Percentiles rank a stretch among this genome's conserved stretches.
phyloP scores from a whole-genome alignment of 331 rosid species.

The Cucumis variabilis region DNA sequence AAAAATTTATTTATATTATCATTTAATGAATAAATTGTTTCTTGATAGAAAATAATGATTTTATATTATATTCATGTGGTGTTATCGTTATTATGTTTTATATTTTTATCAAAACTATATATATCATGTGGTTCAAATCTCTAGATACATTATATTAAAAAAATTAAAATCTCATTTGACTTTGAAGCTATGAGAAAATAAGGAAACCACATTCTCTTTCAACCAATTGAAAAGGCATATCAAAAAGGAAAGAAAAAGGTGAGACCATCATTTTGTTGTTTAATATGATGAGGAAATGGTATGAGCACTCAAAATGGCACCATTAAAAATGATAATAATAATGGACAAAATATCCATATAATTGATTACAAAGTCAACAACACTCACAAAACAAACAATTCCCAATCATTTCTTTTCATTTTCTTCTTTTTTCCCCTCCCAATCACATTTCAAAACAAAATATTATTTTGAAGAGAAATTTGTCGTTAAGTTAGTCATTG shows the following conservation, averaged over 20 bases:
- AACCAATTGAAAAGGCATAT: background rate
- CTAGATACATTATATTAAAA: no score
- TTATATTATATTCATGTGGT: background rate
- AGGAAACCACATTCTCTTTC: slow-evolving; percentile 5
- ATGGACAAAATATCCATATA: background rate
- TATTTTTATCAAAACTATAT: no score
- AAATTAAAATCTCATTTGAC: background rate
- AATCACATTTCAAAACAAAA: background rate
- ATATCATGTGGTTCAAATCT: no score
- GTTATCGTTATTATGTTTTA: background rate
- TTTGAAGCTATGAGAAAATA: background rate
- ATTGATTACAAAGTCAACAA: background rate
- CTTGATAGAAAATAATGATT: background rate
- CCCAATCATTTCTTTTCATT: background rate
- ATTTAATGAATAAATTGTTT: no score
- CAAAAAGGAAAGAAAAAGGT: background rate
- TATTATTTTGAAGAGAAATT: background rate
- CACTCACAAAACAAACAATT: background rate
- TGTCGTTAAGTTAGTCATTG: no score
- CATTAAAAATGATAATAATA: background rate
- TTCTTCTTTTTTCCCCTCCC: background rate
- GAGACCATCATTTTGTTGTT: slow-evolving; percentile 19
- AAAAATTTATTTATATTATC: no score
- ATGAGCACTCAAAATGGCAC: slow-evolving; percentile 17
- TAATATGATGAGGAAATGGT: background rate